Evolutionary conservation across 208 protist species (phyloP).

Genomic region (Wallacemonas sp.): DNA sequence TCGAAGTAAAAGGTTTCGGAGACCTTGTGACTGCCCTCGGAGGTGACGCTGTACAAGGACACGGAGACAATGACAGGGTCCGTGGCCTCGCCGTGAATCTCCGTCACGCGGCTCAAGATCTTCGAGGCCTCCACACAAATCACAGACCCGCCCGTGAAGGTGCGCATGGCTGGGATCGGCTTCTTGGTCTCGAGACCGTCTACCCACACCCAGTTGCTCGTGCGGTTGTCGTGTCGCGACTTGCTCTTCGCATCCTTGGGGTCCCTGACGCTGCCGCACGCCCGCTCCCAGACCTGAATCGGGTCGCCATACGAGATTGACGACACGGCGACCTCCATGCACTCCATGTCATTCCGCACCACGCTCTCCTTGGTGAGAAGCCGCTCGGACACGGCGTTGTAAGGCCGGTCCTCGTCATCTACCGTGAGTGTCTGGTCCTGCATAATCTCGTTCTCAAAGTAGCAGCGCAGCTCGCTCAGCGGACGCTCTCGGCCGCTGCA

Average conservation of each 20-base stretch:
- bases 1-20: conserved; percentile 92
- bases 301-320: conserved; percentile 82
- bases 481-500: conserved; percentile 29
- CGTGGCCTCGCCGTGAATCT: conserved; percentile 68
- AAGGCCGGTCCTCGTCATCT: conserved; percentile 70
- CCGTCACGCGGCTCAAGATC: conserved; percentile 58
- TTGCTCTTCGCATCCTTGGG: conserved; percentile 9
- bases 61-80: conserved; percentile 75
- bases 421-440: conserved; percentile 58
- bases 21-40: conserved; percentile 57
- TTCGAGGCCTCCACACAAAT: conserved; percentile 56
- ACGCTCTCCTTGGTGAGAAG: conserved; percentile 52
- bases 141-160: conserved; percentile 70
- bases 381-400: conserved; percentile 63
- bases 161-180: conserved; percentile 64
- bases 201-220: conserved; percentile 61
- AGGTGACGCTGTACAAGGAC: conserved; percentile 59
- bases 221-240: conserved; percentile 16
- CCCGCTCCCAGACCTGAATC: conserved; percentile 77
- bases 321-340: conserved; percentile 48
- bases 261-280: conserved; percentile 24
- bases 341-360: conserved; percentile 29
- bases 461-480: conserved; percentile 61
- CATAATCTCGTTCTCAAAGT: conserved; percentile 73
- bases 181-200: conserved; percentile 74